Evolutionary conservation across 148 eudicot species (phyloP).

Genomic region (Chenopodium berlandieri): DNA sequence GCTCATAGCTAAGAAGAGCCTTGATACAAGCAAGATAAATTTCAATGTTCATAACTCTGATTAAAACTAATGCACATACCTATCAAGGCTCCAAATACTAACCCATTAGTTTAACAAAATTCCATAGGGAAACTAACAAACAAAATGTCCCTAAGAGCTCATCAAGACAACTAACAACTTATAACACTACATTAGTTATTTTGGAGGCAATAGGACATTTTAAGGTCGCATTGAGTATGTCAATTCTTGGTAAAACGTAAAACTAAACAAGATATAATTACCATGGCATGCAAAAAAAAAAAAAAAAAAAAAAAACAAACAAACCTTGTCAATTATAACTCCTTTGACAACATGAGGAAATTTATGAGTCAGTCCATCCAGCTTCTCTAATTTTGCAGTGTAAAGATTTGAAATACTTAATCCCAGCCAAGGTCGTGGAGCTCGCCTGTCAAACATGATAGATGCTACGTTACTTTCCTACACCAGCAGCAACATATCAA

Average conservation of each 20-base stretch:
- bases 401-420: slow-evolving; percentile 9
- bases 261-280: not conserved
- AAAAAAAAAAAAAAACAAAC: not conserved
- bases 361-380: slow-evolving; percentile 5
- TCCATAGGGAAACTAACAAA: no score
- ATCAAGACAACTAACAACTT: no score
- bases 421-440: slow-evolving; percentile 24
- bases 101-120: no score
- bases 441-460: slow-evolving; percentile 7
- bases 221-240: no score
- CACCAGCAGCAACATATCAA: not conserved
- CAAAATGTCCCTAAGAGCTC: no score
- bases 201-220: no score
- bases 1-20: no score
- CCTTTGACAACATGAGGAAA: slow-evolving; percentile 13
- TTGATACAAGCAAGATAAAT: no score
- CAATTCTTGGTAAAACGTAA: not conserved
- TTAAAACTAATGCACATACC: no score
- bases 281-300: not conserved
- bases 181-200: no score
- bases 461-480: not conserved
- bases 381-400: slow-evolving; percentile 4
- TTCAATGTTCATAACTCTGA: no score
- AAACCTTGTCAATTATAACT: slow-evolving; percentile 21
- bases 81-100: no score